Conservation (phyloP, 2,329 filamentous ascomycete genomes). For the Fusarium longipes region DNA sequence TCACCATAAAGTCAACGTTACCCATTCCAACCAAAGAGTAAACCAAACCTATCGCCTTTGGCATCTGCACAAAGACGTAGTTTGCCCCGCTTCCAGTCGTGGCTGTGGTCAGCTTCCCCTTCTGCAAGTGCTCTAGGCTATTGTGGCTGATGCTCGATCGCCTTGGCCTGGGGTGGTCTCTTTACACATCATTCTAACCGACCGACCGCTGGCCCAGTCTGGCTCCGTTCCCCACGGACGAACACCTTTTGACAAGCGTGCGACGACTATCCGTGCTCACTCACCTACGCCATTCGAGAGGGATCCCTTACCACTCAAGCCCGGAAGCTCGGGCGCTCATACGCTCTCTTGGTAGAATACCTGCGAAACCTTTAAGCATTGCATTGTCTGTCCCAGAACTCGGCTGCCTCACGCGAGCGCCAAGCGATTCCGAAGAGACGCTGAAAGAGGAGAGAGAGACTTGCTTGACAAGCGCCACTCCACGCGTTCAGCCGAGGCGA, state of each 20-base stretch:
- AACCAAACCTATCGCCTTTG: slow-evolving; percentile 4
- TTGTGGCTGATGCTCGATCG: slow-evolving; percentile 38
- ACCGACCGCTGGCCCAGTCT: slow-evolving; percentile 31
- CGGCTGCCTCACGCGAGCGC: slow-evolving; percentile 45
- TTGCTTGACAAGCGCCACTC: slow-evolving; percentile 41
- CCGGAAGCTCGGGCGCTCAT: slow-evolving; percentile 45
- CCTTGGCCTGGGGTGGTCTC: slow-evolving; percentile 28
- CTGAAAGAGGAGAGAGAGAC: slow-evolving; percentile 38
- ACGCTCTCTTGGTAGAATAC: slow-evolving; percentile 35
- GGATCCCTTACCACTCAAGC: slow-evolving; percentile 36
- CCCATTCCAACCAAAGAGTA: not conserved
- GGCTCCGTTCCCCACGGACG: slow-evolving; percentile 38
- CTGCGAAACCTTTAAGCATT: slow-evolving; percentile 21
- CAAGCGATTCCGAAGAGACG: slow-evolving; percentile 38
- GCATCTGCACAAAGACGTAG: slow-evolving; percentile 31
- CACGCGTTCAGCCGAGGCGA: slow-evolving; percentile 40
- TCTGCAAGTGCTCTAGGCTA: slow-evolving; percentile 22
- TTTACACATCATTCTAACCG: slow-evolving; percentile 34
- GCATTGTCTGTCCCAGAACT: slow-evolving; percentile 20
- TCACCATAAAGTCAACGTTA: slow-evolving; percentile 10
- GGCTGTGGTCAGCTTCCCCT: slow-evolving; percentile 31
- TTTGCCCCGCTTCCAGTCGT: slow-evolving; percentile 33
- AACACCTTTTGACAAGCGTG: slow-evolving; percentile 45
- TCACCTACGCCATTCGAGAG: slow-evolving; percentile 43
- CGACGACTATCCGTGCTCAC: slow-evolving; percentile 43